A percentile compares a stretch with the other conserved stretches of the same genome.
Conservation (phyloP, 768 basidiomycete species). For the Lyophyllum semitale region DNA sequence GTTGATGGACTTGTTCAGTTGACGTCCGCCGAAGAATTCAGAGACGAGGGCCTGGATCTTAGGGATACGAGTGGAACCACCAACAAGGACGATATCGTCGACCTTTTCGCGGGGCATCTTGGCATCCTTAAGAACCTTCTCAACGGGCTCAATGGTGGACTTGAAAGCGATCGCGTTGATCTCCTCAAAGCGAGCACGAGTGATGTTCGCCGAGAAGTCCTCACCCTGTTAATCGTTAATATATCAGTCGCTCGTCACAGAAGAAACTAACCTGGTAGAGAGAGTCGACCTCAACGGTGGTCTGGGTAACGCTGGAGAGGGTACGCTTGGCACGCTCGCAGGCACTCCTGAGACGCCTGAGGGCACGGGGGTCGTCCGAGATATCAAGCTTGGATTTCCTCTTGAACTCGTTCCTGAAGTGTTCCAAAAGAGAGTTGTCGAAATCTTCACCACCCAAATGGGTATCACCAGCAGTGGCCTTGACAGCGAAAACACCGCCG, state of each 20-base stretch:
- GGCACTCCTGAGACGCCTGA: conserved; percentile 92
- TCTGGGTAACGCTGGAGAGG: conserved; percentile 96
- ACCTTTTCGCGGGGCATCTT: conserved; percentile 98
- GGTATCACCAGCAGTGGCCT: conserved; percentile 99
- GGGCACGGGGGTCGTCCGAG: conserved; percentile 94
- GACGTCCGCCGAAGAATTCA: conserved; percentile 97
- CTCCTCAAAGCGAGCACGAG: conserved; percentile 99
- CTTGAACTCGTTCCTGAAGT: conserved; percentile 99
- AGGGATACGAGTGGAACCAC: conserved; percentile 99
- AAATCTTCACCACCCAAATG: conserved; percentile 99
- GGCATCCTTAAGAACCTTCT: conserved; percentile 98
- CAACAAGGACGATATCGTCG: conserved; percentile 98
- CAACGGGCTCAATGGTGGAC: conserved; percentile 96
- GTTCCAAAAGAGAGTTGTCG: conserved; percentile 95
- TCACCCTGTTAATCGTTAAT: conserved; percentile 63
- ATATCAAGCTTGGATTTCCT: conserved; percentile 96
- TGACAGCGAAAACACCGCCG: conserved; percentile 98
- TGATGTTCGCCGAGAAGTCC: conserved; percentile 98
- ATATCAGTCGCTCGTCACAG: background rate
- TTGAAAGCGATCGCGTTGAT: conserved; percentile 96
- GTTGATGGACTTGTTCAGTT: conserved; percentile 99
- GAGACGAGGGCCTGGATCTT: conserved; percentile 98
- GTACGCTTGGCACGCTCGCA: conserved; percentile 99
- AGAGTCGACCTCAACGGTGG: conserved; percentile 99
- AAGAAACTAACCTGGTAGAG: conserved; percentile 75